Evolutionary conservation across 73 alveolate species (phyloP), one percentile per base, ranked within the genome.

Genomic region (Stentor coeruleus): DNA sequence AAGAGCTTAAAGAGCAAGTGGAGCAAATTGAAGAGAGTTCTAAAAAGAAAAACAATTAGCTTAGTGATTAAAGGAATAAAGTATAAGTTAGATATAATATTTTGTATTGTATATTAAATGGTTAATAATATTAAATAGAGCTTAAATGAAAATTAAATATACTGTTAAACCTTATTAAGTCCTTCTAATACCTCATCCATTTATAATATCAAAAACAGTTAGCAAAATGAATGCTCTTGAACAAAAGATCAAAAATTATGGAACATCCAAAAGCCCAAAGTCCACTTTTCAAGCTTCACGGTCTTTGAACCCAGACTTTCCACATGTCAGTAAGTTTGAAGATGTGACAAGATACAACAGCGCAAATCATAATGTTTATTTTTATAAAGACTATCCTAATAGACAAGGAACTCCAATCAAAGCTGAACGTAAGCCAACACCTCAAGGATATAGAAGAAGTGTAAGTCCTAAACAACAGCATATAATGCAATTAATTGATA

Each of bases 301-400:
- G 37, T 66, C 79, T 28, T 28, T 66, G 14, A 66, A 66, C 37
- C 79, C 79, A 20, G 37, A 66, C 26, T 66, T 20, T 66, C n/a
- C n/a, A 28, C 11, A 20, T 20, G 33, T 66, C n/a, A 31, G 37
- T 40, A 66, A 66, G 39, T 31, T 66, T 66, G 79, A 66, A 1
- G 79, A 66, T 31, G 79, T 66, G 42, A 66, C 79, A 28, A 20
- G 79, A 66, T 66, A 66, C 33, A 66, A 66, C 79, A 66, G 79
- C 33, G 79, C 79, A 66, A 66, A 66, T 66, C 33, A 26, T 31
- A 66, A 66, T 66, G 79, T 66, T 66, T 20, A 66, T 40, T 2
- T 66, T 11, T 66, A 66, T 33, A 20, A 66, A 66, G 33, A 66
- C 79, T 66, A 66, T 40, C 79, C 79, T 1, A 26, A 66, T 31